phyloP scores from a whole-genome alignment of 202 grass and related monocot genomes.

The Digitaria exilis region DNA sequence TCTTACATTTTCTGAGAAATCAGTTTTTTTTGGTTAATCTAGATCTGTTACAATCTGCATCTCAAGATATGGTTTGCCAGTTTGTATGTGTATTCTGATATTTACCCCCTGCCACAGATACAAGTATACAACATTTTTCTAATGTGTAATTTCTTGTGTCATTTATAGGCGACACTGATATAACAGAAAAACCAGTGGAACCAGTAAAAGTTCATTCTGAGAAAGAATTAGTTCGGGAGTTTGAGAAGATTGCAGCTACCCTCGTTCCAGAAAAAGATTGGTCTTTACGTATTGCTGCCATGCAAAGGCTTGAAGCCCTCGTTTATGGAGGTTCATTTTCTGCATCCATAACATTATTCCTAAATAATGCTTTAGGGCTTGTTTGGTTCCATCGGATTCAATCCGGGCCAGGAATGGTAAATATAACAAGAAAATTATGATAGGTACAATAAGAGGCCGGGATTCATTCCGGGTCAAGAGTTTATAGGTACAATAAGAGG shows the following conservation, averaged over 20 bases:
- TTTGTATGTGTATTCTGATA: constrained; percentile 21
- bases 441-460: too few relatives aligned
- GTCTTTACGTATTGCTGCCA: constrained; percentile 87
- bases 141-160: constrained; percentile 29
- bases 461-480: too few relatives aligned
- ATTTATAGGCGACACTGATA: constrained; percentile 74
- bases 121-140: constrained; percentile 28
- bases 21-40: neutral
- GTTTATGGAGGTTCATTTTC: constrained; percentile 76
- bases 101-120: constrained; percentile 20
- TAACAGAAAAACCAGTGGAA: constrained; percentile 81
- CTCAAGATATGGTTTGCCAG: neutral
- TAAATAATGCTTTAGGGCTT: constrained; percentile 27
- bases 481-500: too few relatives aligned
- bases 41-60: constrained; percentile 5
- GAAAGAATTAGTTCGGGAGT: constrained; percentile 89
- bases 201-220: constrained; percentile 95
- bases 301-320: constrained; percentile 94
- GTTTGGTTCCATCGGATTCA: too few relatives aligned
- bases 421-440: too few relatives aligned
- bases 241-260: constrained; percentile 89
- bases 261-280: constrained; percentile 98
- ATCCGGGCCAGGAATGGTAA: too few relatives aligned
- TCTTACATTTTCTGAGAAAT: constrained; percentile 19
- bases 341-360: constrained; percentile 21